phyloP scores from a whole-genome alignment of 495 filamentous ascomycete genomes.

The Podospora fimiseda region DNA sequence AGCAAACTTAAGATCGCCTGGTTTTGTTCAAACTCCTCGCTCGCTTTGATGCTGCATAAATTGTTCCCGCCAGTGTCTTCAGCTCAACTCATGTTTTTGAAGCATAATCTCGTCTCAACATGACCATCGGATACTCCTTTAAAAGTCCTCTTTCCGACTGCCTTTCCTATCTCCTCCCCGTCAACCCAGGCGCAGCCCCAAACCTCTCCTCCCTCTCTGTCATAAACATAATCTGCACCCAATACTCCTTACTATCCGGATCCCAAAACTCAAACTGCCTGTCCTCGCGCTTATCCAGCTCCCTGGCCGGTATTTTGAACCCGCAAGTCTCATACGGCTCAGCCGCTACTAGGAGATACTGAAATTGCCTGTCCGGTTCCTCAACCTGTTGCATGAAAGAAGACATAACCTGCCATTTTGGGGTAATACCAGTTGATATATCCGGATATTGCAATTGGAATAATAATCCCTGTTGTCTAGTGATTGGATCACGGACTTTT shows the following conservation, averaged over 20 bases:
- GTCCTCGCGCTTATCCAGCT: slow-evolving; percentile 80
- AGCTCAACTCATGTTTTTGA: no score
- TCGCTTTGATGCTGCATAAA: no score
- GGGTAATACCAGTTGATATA: slow-evolving; percentile 66
- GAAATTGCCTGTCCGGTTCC: slow-evolving; percentile 85
- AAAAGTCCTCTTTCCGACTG: no score
- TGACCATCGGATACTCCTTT: no score
- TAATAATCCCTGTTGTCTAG: slow-evolving; percentile 78
- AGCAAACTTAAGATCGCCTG: no score
- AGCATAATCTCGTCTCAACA: no score
- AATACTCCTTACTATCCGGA: slow-evolving; percentile 93
- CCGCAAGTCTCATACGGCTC: slow-evolving; percentile 97
- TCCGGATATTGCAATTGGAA: slow-evolving; percentile 97
- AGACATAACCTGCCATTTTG: slow-evolving; percentile 92
- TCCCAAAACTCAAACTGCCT: slow-evolving; percentile 94
- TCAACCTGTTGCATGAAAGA: slow-evolving; percentile 95
- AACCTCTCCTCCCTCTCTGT: slow-evolving; percentile 97
- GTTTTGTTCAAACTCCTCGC: no score
- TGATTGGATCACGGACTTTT: slow-evolving; percentile 85
- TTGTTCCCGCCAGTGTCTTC: no score
- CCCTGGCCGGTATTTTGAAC: slow-evolving; percentile 92
- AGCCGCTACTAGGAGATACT: slow-evolving; percentile 92
- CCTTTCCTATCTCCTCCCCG: slow-evolving; percentile 32
- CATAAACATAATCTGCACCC: slow-evolving; percentile 98
- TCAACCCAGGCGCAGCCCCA: slow-evolving; percentile 85